Base-by-base conservation (phyloP, 352 stramenopile genomes). In the Globisporangium cederbergense region DNA sequence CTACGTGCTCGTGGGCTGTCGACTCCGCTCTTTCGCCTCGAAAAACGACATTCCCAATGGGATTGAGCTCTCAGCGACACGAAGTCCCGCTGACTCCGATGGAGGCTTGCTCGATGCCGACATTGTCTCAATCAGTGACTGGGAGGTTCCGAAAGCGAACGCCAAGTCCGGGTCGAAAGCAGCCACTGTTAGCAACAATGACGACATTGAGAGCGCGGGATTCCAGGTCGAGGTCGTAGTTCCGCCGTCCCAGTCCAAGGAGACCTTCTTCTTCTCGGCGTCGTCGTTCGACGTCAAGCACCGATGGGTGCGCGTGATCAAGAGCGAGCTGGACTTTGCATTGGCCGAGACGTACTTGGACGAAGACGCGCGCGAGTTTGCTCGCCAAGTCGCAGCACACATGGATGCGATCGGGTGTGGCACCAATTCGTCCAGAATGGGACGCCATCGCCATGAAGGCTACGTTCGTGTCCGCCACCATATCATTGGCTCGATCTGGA, bases 291-390 rank as follows among this genome's bases (percentile, higher is more conserved):
- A 72, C 11, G 60, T 51, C 0, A 91, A 89, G 54, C 55, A 73
- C 18, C 64, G 70, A 18, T 93, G 84, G 84, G 58, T 90, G 0
- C 74, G 82, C 30, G 71, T 73, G 0, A 66, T 91, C 16, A 75
- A 87, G 28, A 72, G 86, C 45, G 81, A 89, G 30, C 69, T 89
- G 0, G 76, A 88, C 20, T 89, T 89, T 58, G 70, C 74, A 3
- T 62, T 85, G 3, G 79, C 78, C 2, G 82, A 93, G 58, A 62
- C 66, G 46, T 88, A 83, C 25, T 59, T 91, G 42, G 81, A 86
- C 30, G 72, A 88, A 42, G 75, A 85, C 0, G 79, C 78, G 3
- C 72, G 73, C 22, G 70, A 76, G 59, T 86, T 90, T 52, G 77
- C 76, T 4, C 76, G 78, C 16, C 74, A 86, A 43, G 81, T 86